Evolutionary conservation across 768 basidiomycete genomes (phyloP), one percentile per base, ranked within the genome.

Genomic region (Mycena vitilis): DNA sequence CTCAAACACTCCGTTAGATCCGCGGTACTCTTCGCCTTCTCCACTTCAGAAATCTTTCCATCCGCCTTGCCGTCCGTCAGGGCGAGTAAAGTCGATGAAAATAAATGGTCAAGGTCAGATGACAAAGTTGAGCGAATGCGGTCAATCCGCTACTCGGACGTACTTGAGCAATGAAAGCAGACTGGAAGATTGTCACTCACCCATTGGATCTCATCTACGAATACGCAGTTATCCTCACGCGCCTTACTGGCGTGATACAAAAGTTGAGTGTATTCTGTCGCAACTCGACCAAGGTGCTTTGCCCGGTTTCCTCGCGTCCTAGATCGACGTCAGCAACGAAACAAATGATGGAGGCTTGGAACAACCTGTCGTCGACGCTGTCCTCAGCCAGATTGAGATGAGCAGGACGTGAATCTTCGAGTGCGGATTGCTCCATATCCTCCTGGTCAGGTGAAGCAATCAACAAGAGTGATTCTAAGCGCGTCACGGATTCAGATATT

Each of bases 221-320:
- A 96, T 2, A 83, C 87, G 70, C 95, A 95, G 2, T 88, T 86
- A 73, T 96, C 93, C 12, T 81, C 80, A 8, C 87, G 84, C 13
- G 96, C 95, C 78, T 98, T 97, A 22, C 89, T 87, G 30, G 88
- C 87, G 71, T 98, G 93, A 77, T 99, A 99, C 30, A 95, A 84
- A 22, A 99, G 85, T 75, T 99, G 96, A 12, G 88, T 93, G 76
- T 97, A 99, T 79, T 98, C 98, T 11, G 89, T 85, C 16, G 96
- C 95, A 36, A 96, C 93, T 58, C 96, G 88, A 13, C 87, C 85
- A 16, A 97, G 84, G 76, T 95, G 93, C 76, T 95, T 94, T 38
- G 92, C 90, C 52, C 89, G 85, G 75, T 88, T 89, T 11, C 86
- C 87, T 70, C 84, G 87, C 45, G 83, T 79, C 75, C 91, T 36